phyloP scores from a whole-genome alignment of 768 basidiomycete genomes.

The Pleurotus tuber-regium region DNA sequence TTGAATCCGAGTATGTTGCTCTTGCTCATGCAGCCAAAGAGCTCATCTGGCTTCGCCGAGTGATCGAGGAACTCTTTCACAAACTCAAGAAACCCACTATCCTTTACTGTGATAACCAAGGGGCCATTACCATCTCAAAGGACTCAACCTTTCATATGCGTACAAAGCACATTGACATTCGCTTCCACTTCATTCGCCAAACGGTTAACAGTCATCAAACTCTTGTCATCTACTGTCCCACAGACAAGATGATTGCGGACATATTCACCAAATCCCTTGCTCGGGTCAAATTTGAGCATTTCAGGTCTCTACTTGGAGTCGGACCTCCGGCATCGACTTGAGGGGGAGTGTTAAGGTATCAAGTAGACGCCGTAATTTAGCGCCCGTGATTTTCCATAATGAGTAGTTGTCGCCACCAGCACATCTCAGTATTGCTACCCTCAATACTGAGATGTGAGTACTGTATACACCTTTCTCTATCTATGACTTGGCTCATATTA shows the following conservation, averaged over 20 bases:
- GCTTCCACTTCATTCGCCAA: slow-evolving; percentile 24
- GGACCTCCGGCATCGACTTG: no score
- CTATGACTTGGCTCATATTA: no score
- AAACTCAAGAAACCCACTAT: slow-evolving; percentile 3
- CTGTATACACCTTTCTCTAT: no score
- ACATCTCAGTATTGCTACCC: no score
- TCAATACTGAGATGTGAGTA: no score
- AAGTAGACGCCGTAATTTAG: no score
- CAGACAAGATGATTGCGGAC: slow-evolving; percentile 26
- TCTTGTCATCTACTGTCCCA: slow-evolving; percentile 14
- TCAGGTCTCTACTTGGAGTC: slow-evolving; percentile 11
- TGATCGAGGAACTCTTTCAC: slow-evolving; percentile 15
- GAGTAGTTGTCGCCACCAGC: no score
- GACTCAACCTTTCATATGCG: slow-evolving; percentile 23
- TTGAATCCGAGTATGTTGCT: slow-evolving; percentile 17
- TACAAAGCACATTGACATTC: slow-evolving; percentile 32
- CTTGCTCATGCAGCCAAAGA: slow-evolving; percentile 15
- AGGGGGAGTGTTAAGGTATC: slow-evolving; percentile 18
- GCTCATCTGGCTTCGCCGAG: slow-evolving; percentile 23
- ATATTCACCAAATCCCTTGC: slow-evolving; percentile 24
- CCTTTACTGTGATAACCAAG: slow-evolving; percentile 14
- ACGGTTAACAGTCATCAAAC: slow-evolving; percentile 13
- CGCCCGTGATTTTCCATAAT: no score
- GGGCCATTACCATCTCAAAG: slow-evolving; percentile 16
- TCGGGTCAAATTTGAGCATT: slow-evolving; percentile 12